Conservation (phyloP, 164 flowering plant genomes). For the Santalum album region DNA sequence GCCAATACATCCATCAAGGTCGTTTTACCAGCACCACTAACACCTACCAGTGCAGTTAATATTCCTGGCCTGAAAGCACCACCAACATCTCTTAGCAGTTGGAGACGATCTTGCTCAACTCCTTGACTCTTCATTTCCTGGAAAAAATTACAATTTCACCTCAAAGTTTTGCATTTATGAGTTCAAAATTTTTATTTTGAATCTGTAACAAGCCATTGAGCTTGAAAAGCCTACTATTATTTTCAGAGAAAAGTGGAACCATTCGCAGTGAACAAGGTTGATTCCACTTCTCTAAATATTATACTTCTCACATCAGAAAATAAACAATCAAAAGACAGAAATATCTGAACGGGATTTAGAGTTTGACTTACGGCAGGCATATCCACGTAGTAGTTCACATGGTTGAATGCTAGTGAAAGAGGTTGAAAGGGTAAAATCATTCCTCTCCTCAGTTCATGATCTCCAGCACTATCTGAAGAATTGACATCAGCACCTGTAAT, state of each 20-base stretch:
- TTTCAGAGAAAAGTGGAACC: background rate
- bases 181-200: too few relatives aligned
- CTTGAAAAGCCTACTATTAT: too few relatives aligned
- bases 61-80: background rate
- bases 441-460: background rate
- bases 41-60: slow-evolving; percentile 1
- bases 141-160: background rate
- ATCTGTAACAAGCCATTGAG: too few relatives aligned
- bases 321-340: background rate
- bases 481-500: background rate
- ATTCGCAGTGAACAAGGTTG: background rate
- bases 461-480: background rate
- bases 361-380: slow-evolving; percentile 3
- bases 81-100: background rate
- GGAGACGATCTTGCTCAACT: background rate
- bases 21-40: background rate
- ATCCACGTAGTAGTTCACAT: slow-evolving; percentile 5
- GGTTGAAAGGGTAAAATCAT: slow-evolving; percentile 5
- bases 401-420: slow-evolving; percentile 6
- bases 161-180: background rate
- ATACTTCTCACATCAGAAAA: background rate
- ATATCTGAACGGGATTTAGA: background rate
- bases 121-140: background rate
- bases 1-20: background rate
- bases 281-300: background rate